phyloP scores from a whole-genome alignment of 1,284 basidiomycete species.

The Tremellales sp. region DNA sequence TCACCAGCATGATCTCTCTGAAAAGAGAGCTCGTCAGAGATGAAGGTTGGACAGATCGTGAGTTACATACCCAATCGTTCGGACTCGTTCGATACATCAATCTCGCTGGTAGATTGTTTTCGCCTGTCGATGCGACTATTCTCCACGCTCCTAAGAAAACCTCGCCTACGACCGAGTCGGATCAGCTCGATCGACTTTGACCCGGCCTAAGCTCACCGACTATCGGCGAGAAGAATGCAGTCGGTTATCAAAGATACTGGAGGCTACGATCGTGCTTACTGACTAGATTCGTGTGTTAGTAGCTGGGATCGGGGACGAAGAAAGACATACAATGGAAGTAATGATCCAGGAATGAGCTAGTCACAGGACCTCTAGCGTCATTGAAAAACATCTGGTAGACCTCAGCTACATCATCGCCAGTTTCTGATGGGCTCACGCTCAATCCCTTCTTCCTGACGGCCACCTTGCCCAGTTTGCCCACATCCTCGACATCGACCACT shows the following conservation, averaged over 20 bases:
- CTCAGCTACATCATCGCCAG: too few relatives aligned
- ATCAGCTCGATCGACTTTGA: not conserved
- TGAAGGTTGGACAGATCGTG: too few relatives aligned
- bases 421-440: too few relatives aligned
- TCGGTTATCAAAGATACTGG: too few relatives aligned
- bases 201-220: too few relatives aligned
- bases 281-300: conserved; percentile 12
- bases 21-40: too few relatives aligned
- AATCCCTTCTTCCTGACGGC: conserved; percentile 22
- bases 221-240: too few relatives aligned
- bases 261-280: conserved; percentile 7
- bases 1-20: too few relatives aligned
- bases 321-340: conserved; percentile 33
- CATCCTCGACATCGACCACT: conserved; percentile 10
- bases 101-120: conserved; percentile 21
- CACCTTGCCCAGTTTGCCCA: conserved; percentile 18
- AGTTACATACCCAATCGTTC: conserved; percentile 27
- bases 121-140: conserved; percentile 21
- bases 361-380: conserved; percentile 6
- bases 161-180: too few relatives aligned
- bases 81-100: conserved; percentile 25
- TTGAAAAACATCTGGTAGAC: conserved; percentile 20
- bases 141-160: conserved; percentile 36
- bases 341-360: conserved; percentile 23
- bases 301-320: not conserved